Base-by-base conservation (phyloP, 805 yeast genomes). In the Isabelozyma heimii region DNA sequence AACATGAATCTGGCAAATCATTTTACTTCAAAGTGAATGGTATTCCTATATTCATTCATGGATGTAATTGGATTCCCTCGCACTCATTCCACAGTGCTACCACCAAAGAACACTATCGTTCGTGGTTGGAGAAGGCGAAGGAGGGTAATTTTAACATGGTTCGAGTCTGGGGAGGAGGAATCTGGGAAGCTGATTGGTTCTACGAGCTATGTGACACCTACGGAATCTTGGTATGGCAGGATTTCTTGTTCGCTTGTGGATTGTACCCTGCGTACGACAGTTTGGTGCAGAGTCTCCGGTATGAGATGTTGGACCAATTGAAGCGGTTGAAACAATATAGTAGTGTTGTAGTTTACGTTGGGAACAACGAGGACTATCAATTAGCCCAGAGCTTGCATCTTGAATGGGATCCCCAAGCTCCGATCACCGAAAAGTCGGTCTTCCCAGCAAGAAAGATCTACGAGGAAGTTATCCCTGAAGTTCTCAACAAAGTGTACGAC, bases 241-340 rank as follows among this genome's bases (percentile, higher is more conserved):
- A 80, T 55, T 77, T 79, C 57, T 73, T 79, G 82, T 79, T 80
- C 66, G 83, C 80, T 2, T 79, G 84, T 62, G 83, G 82, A 1
- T 78, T 73, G 44, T 80, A 80, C 50, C 83, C 83, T 3, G 76
- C 68, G 4, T 65, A 74, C 51, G 57, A 57, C 2, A 61, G 55
- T 10, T 76, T 76, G 50, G 54, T 67, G 17, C 58, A 56, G 5
- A 59, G 57, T 40, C 78, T 80, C 4, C 37, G 52, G 8, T 48
- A 54, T 10, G 84, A 79, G 52, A 70, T 66, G 1, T 55, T 48
- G 15, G 60, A 64, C 45, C 81, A 77, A 51, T 56, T 79, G 37
- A 58, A 53, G 42, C 53, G 83, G 45, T 55, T 79, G 46, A 60
- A 80, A 52, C 69, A 73, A 47, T 64, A 70, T 52, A 63, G 76